Base-by-base conservation (phyloP, 2,329 filamentous ascomycete species). In the Xenoacremonium recifei region DNA sequence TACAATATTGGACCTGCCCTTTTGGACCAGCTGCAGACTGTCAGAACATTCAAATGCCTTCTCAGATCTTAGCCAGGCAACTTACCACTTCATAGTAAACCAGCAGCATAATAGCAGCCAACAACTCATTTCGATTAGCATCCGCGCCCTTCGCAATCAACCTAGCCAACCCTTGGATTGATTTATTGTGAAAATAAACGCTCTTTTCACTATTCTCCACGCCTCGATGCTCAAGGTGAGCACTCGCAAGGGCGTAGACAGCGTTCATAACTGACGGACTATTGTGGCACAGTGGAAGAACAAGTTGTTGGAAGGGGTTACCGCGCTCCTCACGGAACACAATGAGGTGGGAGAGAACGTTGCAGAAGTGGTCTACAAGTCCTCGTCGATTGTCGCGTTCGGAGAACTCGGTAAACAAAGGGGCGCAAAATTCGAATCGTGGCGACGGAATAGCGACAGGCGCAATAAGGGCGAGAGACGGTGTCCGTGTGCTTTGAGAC, bases 161-260 rank as follows among this genome's bases (percentile, higher is more conserved):
- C 38, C 69, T 68, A 2, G 77, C 73, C 27, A 84, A 62, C 1
- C 76, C 78, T 50, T 79, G 74, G 18, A 84, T 75, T 10, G 80
- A 79, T 54, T 72, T 70, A 45, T 76, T 80, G 48, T 84, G 80
- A 47, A 82, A 82, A 46, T 73, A 72, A 2, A 81, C 61, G 25
- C 79, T 80, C 51, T 73, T 76, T 51, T 83, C 77, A 16, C 65
- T 59, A 17, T 72, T 75, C 19, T 72, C 64, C 5, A 79, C 65
- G 2, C 76, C 77, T 19, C 77, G 67, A 36, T 79, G 89, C 50
- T 92, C 86, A 44, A 95, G 70, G 60, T 96, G 93, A 44, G 90
- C 92, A 42, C 86, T 87, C 1, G 89, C 81, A 6, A 96, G 70
- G 1, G 90, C 89, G 44, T 88, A 90, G 45, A 96, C 85, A 9